Conservation (phyloP, 371 early-diverging fungal species). For the Circinella minor region DNA sequence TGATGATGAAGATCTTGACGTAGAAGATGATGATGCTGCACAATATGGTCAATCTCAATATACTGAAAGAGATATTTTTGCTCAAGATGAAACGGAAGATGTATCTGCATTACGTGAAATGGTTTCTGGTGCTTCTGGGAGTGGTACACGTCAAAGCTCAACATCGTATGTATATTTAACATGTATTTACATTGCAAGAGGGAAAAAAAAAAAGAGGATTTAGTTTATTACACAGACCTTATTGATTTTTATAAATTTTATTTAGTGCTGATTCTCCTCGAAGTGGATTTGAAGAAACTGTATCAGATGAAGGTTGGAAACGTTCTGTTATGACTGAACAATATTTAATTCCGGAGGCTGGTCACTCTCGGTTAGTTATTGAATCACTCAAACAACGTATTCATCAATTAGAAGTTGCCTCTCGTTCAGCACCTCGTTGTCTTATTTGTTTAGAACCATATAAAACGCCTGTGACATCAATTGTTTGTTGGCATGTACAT, state of each 20-base stretch:
- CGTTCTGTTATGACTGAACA: constrained; percentile 18
- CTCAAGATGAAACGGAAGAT: constrained; percentile 48
- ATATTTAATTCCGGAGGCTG: constrained; percentile 18
- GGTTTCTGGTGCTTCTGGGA: constrained; percentile 34
- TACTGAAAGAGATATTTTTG: constrained; percentile 63
- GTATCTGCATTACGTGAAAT: constrained; percentile 52
- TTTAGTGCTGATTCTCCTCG: constrained; percentile 20
- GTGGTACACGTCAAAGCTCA: constrained; percentile 19
- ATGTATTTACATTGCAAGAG: too few species aligned
- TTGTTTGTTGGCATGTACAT: constrained; percentile 94
- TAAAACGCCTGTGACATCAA: constrained; percentile 74
- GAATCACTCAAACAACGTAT: constrained; percentile 80
- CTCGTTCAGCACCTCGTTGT: constrained; percentile 68
- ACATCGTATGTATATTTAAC: constrained; percentile 1
- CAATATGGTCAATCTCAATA: constrained; percentile 79
- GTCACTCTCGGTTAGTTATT: constrained; percentile 67
- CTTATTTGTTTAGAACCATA: constrained; percentile 85
- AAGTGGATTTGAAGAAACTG: constrained; percentile 44
- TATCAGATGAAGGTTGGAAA: constrained; percentile 39
- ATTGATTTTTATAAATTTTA: too few species aligned
- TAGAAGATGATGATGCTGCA: constrained; percentile 78
- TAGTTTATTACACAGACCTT: constrained; percentile 12
- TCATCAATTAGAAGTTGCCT: constrained; percentile 63
- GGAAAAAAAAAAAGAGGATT: too few species aligned
- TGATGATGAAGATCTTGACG: constrained; percentile 80